Base-by-base conservation (phyloP, 2,329 filamentous ascomycete genomes). In the Camillea tinctor region DNA sequence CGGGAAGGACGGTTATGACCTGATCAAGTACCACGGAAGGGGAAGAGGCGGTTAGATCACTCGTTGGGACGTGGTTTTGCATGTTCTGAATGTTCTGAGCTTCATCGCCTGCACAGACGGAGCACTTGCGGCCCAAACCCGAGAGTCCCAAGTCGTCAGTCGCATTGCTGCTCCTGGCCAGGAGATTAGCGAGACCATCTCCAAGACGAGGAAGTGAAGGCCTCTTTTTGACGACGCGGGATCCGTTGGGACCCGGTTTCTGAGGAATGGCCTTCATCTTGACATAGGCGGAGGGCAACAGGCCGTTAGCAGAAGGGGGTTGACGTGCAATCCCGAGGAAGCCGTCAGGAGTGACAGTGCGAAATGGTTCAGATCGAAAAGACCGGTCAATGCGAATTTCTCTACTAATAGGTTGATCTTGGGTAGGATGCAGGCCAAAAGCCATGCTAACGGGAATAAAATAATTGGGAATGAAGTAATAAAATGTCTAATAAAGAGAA, bases 201-300 rank as follows among this genome's bases (percentile, higher is more conserved):
- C 70, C 70, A 23, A 72, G 62, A 24, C 56, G 65, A 53, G 68
- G 68, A 3, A 58, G 52, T 7, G 67, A 62, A 17, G 56, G 24
- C 23, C 56, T 59, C 24, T 62, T 66, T 59, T 65, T 68, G 55
- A 59, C 30, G 5, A 65, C 63, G 11, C 60, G 59, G n/a, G 67
- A 70, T 50, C 67, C 65, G 58, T 58, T 61, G 11, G 66, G 67
- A 24, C 63, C 64, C 1, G 65, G 63, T 13, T 49, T 59, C 26
- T 64, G 66, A 6, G 64, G 60, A 5, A 54, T 17, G 21, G 60
- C 60, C 57, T 57, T 67, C 65, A 66, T 67, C n/a, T 54, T 65
- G 40, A 24, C 36, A 20, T 22, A 11, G 9, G 52, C 17, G 2
- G 44, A 54, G 40, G 30, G n/a, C 19, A 44, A 30, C 17, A 17